Base-by-base conservation (phyloP, 179 eudicot genomes). In the Beta lomatogona region DNA sequence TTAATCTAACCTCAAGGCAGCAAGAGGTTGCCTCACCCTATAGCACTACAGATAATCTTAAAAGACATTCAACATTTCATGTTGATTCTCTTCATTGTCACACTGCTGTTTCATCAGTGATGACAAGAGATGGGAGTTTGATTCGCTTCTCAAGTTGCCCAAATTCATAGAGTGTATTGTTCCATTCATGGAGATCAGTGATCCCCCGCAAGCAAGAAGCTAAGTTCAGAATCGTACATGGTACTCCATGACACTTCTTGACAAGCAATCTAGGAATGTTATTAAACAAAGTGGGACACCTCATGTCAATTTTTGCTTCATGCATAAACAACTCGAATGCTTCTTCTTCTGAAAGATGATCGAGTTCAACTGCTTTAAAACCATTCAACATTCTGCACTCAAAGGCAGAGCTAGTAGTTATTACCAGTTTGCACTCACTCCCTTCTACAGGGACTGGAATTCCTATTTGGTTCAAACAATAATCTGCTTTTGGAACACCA, bases 361-460 rank as follows among this genome's bases (percentile, higher is more conserved):
- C 22, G 11, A 78, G 19, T 31, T 78, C 31, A 25, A 78, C 73
- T 8, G n/a, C n/a, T 55, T 7, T 18, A 67, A 54, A 52, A 31
- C 53, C 28, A 50, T 31, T 21, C 74, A 78, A 54, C 41, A 67
- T 0, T 7, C 64, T 22, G 67, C 64, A 67, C 53, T 13, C 74
- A 10, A 54, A 67, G 44, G 74, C 28, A 6, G 63, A 67, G 36
- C 58, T 25, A 41, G 74, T 78, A 52, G 80, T 78, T 11, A 78
- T 10, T 18, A 78, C 80, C 28, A 78, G 64, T 19, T 78, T 78
- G 74, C 80, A 78, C 64, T 11, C 28, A 54, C 65, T 78, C 71
- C 80, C 80, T 78, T 52, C 36, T 18, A 64, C 22, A 78, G 63
- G 46, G n/a, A 54, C 18, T 53, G 80, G 74, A 67, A 78, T 67